Evolutionary conservation across 2,329 filamentous ascomycete species (phyloP).

Genomic region (Neonectria neomacrospora): DNA sequence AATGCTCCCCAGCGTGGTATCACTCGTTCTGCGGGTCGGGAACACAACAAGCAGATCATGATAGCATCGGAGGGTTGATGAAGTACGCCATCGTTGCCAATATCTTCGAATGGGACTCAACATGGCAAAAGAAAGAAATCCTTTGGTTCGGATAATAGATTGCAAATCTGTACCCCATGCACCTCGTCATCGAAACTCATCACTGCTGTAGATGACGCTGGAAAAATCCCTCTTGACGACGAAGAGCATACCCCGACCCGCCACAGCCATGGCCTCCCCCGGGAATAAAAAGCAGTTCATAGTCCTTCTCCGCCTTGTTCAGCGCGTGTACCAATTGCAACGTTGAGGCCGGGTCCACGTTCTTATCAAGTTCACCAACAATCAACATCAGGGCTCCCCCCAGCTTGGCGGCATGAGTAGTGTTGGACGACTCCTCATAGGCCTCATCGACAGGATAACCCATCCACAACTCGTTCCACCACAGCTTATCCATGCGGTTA

Average conservation of each 20-base stretch:
- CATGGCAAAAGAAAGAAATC: rapidly evolving
- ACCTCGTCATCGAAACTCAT: background rate
- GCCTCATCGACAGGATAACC: conserved; percentile 46
- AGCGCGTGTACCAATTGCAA: conserved; percentile 44
- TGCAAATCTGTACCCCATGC: background rate
- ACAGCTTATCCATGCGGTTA: conserved; percentile 47
- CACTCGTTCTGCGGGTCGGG: background rate
- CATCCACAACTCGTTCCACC: conserved; percentile 50
- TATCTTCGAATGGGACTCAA: background rate
- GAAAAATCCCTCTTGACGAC: conserved; percentile 36
- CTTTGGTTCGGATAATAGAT: background rate
- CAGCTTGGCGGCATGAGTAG: conserved; percentile 45
- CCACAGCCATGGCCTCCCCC: conserved; percentile 37
- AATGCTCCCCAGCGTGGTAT: background rate
- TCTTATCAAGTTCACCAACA: conserved; percentile 44
- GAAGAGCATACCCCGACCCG: conserved; percentile 28
- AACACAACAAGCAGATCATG: background rate
- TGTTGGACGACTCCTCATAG: conserved; percentile 44
- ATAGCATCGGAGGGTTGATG: background rate
- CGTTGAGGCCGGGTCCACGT: conserved; percentile 47
- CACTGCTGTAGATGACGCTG: conserved; percentile 28
- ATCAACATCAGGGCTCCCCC: conserved; percentile 44
- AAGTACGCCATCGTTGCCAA: background rate
- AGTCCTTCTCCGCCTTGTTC: conserved; percentile 44
- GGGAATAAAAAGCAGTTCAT: conserved; percentile 45